Conservation (phyloP, 2,329 filamentous ascomycete genomes). For the Rutstroemia sp. region DNA sequence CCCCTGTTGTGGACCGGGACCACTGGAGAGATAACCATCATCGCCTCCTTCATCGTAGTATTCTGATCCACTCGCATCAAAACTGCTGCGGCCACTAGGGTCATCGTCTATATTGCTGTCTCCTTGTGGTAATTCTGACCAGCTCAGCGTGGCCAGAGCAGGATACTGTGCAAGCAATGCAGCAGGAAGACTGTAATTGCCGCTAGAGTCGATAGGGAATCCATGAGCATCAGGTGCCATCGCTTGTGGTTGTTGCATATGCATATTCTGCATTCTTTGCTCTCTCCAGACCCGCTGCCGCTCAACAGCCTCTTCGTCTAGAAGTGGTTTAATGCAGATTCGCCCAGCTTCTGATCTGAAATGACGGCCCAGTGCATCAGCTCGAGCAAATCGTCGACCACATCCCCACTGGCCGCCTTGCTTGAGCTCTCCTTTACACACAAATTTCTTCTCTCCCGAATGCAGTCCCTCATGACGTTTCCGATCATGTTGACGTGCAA, state of each 20-base stretch:
- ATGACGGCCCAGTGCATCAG: slow-evolving; percentile 87
- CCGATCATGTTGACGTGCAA: slow-evolving; percentile 92
- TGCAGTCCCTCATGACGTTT: slow-evolving; percentile 96
- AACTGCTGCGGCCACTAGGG: slow-evolving; percentile 70
- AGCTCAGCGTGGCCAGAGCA: slow-evolving; percentile 83
- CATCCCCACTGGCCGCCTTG: slow-evolving; percentile 84
- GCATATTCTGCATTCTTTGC: slow-evolving; percentile 56
- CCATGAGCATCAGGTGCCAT: slow-evolving; percentile 55
- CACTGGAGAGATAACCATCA: slow-evolving; percentile 52
- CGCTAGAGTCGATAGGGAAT: slow-evolving; percentile 48
- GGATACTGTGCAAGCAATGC: slow-evolving; percentile 89
- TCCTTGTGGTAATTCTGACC: slow-evolving; percentile 65
- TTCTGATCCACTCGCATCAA: slow-evolving; percentile 64
- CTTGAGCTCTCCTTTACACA: slow-evolving; percentile 87
- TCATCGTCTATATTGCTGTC: slow-evolving; percentile 61
- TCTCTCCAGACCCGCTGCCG: slow-evolving; percentile 69
- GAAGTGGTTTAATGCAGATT: slow-evolving; percentile 92
- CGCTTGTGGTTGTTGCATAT: slow-evolving; percentile 48
- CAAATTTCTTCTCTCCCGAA: slow-evolving; percentile 97
- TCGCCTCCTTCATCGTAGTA: slow-evolving; percentile 70
- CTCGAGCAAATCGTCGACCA: slow-evolving; percentile 84
- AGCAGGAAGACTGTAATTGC: slow-evolving; percentile 68
- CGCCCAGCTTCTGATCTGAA: slow-evolving; percentile 93
- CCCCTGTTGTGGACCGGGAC: slow-evolving; percentile 27
- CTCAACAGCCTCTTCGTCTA: slow-evolving; percentile 88